phyloP scores from a whole-genome alignment of 2,329 filamentous ascomycete genomes.

The Lasiodiplodia gonubiensis region DNA sequence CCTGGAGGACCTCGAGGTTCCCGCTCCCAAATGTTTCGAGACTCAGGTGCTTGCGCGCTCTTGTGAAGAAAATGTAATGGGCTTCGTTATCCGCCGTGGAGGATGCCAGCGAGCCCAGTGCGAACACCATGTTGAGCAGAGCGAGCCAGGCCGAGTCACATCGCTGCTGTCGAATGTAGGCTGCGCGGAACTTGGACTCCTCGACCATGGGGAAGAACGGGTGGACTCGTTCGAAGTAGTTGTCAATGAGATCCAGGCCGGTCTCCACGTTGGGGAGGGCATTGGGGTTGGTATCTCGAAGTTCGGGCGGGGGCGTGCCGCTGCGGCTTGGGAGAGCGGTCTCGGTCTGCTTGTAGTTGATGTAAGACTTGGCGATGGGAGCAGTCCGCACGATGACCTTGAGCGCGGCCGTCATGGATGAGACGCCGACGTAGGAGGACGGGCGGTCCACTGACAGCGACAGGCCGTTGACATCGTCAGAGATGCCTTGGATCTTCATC shows the following conservation, averaged over 20 bases:
- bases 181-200: conserved; percentile 70
- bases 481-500: conserved; percentile 57
- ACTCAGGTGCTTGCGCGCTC: conserved; percentile 69
- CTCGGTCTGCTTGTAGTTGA: conserved; percentile 51
- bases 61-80: conserved; percentile 72
- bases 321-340: conserved; percentile 44
- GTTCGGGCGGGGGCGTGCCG: conserved; percentile 44
- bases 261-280: conserved; percentile 65
- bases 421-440: conserved; percentile 73
- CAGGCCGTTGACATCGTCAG: conserved; percentile 74
- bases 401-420: conserved; percentile 75
- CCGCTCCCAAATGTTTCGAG: conserved; percentile 73
- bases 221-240: conserved; percentile 77
- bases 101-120: conserved; percentile 73
- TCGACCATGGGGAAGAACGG: conserved; percentile 76
- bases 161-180: conserved; percentile 66
- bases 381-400: conserved; percentile 69
- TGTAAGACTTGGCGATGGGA: conserved; percentile 56
- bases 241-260: conserved; percentile 71
- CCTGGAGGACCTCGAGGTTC: conserved; percentile 75
- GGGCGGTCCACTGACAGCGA: conserved; percentile 66
- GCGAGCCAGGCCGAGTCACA: conserved; percentile 74
- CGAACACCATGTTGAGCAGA: conserved; percentile 76
- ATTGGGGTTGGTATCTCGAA: conserved; percentile 41
- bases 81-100: conserved; percentile 67